Percentiles rank a stretch among this genome's conserved stretches.
Conservation (phyloP, 2,329 filamentous ascomycete genomes). For the Furcasterigmium furcatum region DNA sequence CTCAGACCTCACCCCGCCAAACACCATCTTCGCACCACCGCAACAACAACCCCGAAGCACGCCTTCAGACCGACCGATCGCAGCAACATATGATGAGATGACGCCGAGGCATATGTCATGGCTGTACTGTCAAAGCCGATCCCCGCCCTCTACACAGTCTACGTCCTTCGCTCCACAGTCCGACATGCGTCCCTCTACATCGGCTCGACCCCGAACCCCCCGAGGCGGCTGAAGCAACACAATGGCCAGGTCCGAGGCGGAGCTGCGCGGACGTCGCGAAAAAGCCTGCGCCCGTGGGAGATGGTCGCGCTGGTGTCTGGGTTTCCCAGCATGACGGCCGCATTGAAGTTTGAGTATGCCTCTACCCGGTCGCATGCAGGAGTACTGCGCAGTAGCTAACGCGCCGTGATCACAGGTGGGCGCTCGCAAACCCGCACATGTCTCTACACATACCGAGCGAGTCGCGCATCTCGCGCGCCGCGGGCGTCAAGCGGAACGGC, state of each 20-base stretch:
- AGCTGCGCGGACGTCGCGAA: constrained; percentile 69
- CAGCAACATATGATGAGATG: constrained; percentile 9
- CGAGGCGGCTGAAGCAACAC: constrained; percentile 82
- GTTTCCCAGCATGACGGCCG: constrained; percentile 82
- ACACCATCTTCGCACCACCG: neutral
- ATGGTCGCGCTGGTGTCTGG: constrained; percentile 85
- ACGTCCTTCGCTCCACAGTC: constrained; percentile 82
- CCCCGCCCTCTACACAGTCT: constrained; percentile 89
- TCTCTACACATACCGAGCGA: constrained; percentile 72
- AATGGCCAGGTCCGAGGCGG: constrained; percentile 84
- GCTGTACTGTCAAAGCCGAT: constrained; percentile 53
- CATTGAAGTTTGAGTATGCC: constrained; percentile 84
- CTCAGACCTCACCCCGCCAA: constrained; percentile 2
- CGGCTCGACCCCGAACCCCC: constrained; percentile 87
- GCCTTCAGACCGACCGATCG: neutral
- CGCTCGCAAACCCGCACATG: constrained; percentile 80
- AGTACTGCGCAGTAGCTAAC: neutral
- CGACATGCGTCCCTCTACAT: constrained; percentile 75
- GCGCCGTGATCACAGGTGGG: too few relatives aligned
- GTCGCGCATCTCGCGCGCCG: constrained; percentile 54
- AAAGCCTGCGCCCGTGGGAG: constrained; percentile 78
- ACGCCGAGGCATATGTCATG: constrained; percentile 27
- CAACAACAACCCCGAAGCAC: neutral
- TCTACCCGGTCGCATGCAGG: constrained; percentile 23
- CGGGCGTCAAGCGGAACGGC: constrained; percentile 46